These are phyloP conservation scores for Agarophyton chilense DNA, from an alignment of 23 red algal species.

Conservation along the genomic window DNA sequence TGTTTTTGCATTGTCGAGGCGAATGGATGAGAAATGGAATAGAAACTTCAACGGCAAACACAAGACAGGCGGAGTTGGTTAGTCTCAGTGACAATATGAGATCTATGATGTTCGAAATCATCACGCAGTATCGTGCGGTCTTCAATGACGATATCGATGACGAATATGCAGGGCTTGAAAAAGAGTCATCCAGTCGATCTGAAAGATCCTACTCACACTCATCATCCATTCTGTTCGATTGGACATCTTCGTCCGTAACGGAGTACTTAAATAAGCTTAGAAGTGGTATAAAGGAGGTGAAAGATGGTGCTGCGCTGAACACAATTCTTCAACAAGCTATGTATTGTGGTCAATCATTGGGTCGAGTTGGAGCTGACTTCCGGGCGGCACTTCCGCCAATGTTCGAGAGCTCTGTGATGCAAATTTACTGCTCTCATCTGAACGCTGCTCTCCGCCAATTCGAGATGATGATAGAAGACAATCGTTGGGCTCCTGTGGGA, in stretches of 20 bases:
- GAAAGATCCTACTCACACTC: slow-evolving; percentile 36
- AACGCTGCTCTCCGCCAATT: slow-evolving; percentile 82
- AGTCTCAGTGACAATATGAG: slow-evolving; percentile 79
- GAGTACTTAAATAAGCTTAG: slow-evolving; percentile 71
- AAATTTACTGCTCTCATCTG: slow-evolving; percentile 75
- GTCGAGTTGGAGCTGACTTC: slow-evolving; percentile 94
- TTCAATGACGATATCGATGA: slow-evolving; percentile 75
- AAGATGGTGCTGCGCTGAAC: slow-evolving; percentile 73
- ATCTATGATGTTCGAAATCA: slow-evolving; percentile 81
- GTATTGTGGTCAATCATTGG: slow-evolving; percentile 87
- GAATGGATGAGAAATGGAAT: slow-evolving; percentile 78
- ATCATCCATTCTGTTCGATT: slow-evolving; percentile 71
- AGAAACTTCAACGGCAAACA: slow-evolving; percentile 53
- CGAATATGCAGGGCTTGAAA: not conserved
- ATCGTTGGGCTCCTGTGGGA: slow-evolving; percentile 77
- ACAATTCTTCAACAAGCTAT: slow-evolving; percentile 88
- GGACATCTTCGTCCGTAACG: slow-evolving; percentile 43
- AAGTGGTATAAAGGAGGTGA: slow-evolving; percentile 65
- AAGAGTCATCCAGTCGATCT: not conserved
- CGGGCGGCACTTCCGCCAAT: slow-evolving; percentile 72
- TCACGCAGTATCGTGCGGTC: slow-evolving; percentile 89
- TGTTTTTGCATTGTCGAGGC: slow-evolving; percentile 80
- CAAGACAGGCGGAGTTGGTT: slow-evolving; percentile 56
- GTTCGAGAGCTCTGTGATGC: slow-evolving; percentile 80
- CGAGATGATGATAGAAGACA: slow-evolving; percentile 78